Evolutionary conservation across 805 yeast species (phyloP).

Genomic region (Zygosaccharomyces bisporus): DNA sequence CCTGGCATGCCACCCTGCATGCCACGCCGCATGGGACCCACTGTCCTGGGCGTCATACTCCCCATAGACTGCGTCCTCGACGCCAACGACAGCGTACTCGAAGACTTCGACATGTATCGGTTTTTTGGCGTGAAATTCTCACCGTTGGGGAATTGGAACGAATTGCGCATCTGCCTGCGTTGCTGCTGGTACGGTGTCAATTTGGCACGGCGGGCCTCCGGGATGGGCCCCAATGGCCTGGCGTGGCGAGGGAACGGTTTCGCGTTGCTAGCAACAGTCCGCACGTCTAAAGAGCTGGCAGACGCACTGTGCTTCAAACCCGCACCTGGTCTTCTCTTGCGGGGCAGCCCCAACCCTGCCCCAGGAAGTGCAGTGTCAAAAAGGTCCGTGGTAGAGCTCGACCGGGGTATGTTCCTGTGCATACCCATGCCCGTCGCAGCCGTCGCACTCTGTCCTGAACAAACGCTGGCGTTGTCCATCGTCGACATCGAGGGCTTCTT

Average conservation of each 20-base stretch:
- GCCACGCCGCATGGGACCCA: background rate
- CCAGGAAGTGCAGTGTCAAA: slow-evolving; percentile 16
- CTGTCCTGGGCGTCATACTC: background rate
- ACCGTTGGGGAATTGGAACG: slow-evolving; percentile 35
- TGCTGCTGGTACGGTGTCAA: slow-evolving; percentile 33
- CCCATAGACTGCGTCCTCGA: background rate
- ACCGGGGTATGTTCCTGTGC: slow-evolving; percentile 21
- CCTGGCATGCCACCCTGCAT: background rate
- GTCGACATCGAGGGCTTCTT: background rate
- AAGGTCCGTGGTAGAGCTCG: slow-evolving; percentile 27
- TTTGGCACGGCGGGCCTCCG: background rate
- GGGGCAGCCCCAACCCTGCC: background rate
- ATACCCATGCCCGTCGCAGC: slow-evolving; percentile 1
- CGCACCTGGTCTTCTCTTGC: slow-evolving; percentile 8
- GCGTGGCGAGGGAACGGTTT: background rate
- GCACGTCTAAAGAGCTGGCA: slow-evolving; percentile 7
- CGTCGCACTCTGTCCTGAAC: background rate
- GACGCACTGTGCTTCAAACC: slow-evolving; percentile 8
- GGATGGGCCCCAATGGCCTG: background rate
- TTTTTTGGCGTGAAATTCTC: slow-evolving; percentile 34
- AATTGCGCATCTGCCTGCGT: slow-evolving; percentile 28
- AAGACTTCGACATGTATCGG: slow-evolving; percentile 1
- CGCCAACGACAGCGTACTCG: slow-evolving; percentile 1
- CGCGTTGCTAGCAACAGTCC: background rate
- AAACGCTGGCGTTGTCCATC: background rate